Percentiles rank a stretch among this genome's conserved stretches.
Evolutionary conservation across 1,139 yeast genomes (phyloP).

Genomic region (Yamadazyma mexicana): DNA sequence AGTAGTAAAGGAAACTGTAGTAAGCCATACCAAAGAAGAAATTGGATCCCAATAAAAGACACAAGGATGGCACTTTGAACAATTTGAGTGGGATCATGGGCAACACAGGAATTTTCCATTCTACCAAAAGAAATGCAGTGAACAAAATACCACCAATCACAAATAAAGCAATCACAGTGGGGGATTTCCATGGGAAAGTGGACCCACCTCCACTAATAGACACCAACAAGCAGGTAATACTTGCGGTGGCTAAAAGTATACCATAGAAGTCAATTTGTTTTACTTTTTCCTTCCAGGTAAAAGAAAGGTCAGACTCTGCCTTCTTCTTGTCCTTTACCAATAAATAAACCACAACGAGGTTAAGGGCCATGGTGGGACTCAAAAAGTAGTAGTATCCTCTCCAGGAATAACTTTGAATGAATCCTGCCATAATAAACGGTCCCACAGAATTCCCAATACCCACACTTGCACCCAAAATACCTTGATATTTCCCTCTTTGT

Average conservation of each 20-base stretch:
- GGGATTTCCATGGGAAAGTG: constrained; percentile 51
- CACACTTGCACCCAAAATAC: constrained; percentile 48
- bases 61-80: constrained; percentile 34
- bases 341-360: constrained; percentile 22
- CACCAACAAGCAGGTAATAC: constrained; percentile 44
- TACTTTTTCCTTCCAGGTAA: constrained; percentile 30
- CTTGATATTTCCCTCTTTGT: constrained; percentile 45
- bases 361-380: constrained; percentile 37
- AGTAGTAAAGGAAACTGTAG: constrained; percentile 44
- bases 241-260: constrained; percentile 41
- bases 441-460: constrained; percentile 50
- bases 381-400: constrained; percentile 47
- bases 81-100: constrained; percentile 58
- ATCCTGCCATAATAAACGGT: constrained; percentile 54
- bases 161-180: constrained; percentile 48
- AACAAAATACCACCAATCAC: constrained; percentile 46
- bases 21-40: constrained; percentile 54
- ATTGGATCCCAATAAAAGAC: constrained; percentile 43
- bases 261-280: constrained; percentile 53
- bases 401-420: constrained; percentile 46
- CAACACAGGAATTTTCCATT: constrained; percentile 47
- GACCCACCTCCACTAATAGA: constrained; percentile 60
- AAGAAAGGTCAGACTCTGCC: constrained; percentile 19
- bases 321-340: constrained; percentile 22
- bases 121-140: constrained; percentile 43